Percentiles rank a stretch among this genome's conserved stretches.
phyloP scores from a whole-genome alignment of 2,329 filamentous ascomycete species.

The Lachnellula suecica region DNA sequence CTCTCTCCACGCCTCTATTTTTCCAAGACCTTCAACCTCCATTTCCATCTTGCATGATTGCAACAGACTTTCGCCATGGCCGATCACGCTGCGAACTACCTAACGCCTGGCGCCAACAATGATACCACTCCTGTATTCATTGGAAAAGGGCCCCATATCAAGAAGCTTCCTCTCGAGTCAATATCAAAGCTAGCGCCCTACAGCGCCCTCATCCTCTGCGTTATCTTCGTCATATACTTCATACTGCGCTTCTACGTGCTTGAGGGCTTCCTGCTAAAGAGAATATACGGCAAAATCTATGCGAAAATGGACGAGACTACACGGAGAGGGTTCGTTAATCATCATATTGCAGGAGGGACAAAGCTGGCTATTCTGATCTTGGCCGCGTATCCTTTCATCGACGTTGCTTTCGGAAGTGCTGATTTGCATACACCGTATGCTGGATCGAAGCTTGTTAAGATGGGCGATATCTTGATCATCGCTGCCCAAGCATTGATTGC shows the following conservation, averaged over 20 bases:
- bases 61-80: background rate
- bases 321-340: constrained; percentile 43
- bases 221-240: constrained; percentile 30
- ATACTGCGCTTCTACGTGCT: constrained; percentile 35
- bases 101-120: background rate
- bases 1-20: background rate
- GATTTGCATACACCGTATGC: constrained; percentile 34
- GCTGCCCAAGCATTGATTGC: constrained; percentile 40
- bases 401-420: constrained; percentile 34
- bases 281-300: constrained; percentile 36
- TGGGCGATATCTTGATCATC: constrained; percentile 41
- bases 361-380: constrained; percentile 40
- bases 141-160: constrained; percentile 22
- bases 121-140: background rate
- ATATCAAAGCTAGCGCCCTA: constrained; percentile 29
- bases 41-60: background rate
- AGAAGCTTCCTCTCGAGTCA: constrained; percentile 20
- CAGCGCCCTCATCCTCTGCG: constrained; percentile 27
- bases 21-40: too few species aligned
- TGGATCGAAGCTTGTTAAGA: constrained; percentile 31
- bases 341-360: constrained; percentile 42
- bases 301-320: constrained; percentile 35
- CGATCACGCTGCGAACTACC: background rate
- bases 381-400: constrained; percentile 42
- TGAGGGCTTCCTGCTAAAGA: constrained; percentile 37